These are phyloP conservation scores for Carex parvula DNA, from an alignment of 176 grass and related monocot species.

Conservation along the genomic window DNA sequence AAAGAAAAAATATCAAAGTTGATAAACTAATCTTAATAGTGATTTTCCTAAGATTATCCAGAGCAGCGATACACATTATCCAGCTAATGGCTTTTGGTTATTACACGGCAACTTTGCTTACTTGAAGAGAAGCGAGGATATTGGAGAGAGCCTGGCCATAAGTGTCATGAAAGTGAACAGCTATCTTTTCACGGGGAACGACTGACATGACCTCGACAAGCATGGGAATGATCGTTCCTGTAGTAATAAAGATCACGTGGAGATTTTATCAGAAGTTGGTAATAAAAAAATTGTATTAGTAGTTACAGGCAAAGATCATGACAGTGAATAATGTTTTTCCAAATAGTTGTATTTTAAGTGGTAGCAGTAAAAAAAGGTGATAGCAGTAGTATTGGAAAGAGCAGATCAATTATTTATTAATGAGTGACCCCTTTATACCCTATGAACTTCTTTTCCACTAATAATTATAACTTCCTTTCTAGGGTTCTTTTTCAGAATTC, in stretches of 20 bases:
- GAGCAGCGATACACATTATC: not conserved
- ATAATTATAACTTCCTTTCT: not conserved
- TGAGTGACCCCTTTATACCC: not conserved
- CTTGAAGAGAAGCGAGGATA: conserved; percentile 76
- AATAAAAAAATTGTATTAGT: not conserved
- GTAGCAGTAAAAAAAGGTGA: not conserved
- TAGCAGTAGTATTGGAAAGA: not conserved
- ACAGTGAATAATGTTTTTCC: not conserved
- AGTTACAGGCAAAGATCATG: not conserved
- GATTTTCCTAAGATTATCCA: not conserved
- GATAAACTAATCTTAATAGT: not conserved
- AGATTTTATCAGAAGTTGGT: not conserved
- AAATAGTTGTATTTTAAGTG: not conserved
- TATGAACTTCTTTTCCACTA: not conserved
- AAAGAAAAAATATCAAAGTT: not conserved
- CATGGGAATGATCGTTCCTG: conserved; percentile 76
- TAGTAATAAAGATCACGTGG: not conserved
- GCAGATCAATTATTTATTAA: not conserved
- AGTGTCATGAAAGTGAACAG: conserved; percentile 90
- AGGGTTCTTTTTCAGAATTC: not conserved
- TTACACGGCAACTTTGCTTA: conserved; percentile 31
- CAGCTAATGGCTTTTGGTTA: not conserved
- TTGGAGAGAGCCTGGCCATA: conserved; percentile 87
- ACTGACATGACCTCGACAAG: conserved; percentile 65
- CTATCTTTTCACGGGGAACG: conserved; percentile 69